Base-by-base conservation (phyloP, 2,329 filamentous ascomycete genomes). In the Colletotrichum falcatum region DNA sequence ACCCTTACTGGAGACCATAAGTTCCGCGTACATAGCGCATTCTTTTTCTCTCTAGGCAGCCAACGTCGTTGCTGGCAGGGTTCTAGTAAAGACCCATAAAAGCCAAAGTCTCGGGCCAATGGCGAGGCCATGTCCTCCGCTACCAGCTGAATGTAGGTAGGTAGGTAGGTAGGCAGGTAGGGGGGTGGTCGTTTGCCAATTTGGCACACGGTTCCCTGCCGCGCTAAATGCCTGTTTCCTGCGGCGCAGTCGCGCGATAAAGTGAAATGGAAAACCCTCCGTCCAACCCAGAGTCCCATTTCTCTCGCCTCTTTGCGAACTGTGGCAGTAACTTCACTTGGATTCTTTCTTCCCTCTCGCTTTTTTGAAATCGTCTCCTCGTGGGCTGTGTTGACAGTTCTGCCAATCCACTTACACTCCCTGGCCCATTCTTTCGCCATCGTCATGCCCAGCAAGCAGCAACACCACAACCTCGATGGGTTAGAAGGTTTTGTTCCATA, bases 221-320 rank as follows among this genome's bases (percentile, higher is more conserved):
- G 60, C 30, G 58, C 39, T 46, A 49, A 9, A 37, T 61, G 44
- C 63, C 44, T 56, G 49, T 20, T 26, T 49, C 42, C 42, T 67
- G 49, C 54, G 66, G 62, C 66, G 65, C 63, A 61, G 67, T 51
- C 51, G 44, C 39, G 56, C 39, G 23, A 70, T 58, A 61, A 66
- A 56, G 67, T 66, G 67, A 70, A 44, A 51, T 35, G 12, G 14
- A 26, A 67, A 56, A 37, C 58, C 56, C 58, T 44, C 33, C 44
- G n/a, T 16, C 48, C 35, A 55, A n/a, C 28, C 66, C 28, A 12
- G 20, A 12, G 28, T 48, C 16, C 23, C 18, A 33, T n/a, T 28
- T 51, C 56, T 23, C 56, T 66, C 12, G 61, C 35, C 61, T 35
- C 53, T 59, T 37, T 54, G 44, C 16, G 48, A 18, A 60, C 26